Percentiles rank a stretch among this genome's conserved stretches.
Conservation (phyloP, 257 asterid species). For the Petunia secreta region DNA sequence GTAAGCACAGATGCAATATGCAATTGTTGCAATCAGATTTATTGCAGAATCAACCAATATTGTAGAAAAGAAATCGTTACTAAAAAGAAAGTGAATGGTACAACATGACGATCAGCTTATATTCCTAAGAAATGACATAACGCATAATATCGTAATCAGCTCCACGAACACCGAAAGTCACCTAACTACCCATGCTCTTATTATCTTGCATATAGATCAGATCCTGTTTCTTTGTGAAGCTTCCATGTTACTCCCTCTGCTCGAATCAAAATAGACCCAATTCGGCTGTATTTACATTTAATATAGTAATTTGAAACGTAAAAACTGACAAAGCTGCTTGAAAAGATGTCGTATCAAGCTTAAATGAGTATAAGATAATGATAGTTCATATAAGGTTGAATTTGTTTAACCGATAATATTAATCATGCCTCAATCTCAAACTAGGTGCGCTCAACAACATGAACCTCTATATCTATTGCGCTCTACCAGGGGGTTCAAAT, state of each 20-base stretch:
- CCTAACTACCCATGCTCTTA: not conserved
- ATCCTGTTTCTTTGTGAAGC: not conserved
- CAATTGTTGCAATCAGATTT: constrained; percentile 19
- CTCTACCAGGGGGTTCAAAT: constrained; percentile 10
- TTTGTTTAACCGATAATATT: not conserved
- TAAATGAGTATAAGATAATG: not conserved
- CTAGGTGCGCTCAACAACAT: constrained; percentile 16
- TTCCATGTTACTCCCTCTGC: not conserved
- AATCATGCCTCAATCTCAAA: not conserved
- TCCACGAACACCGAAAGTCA: not conserved
- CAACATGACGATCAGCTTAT: too few species aligned
- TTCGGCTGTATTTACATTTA: not conserved
- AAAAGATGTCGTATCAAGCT: constrained; percentile 17
- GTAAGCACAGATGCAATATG: constrained; percentile 35
- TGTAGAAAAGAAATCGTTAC: not conserved
- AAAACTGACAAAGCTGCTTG: not conserved
- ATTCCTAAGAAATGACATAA: too few species aligned
- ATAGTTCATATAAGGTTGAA: not conserved
- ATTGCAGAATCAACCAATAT: not conserved
- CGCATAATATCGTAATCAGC: too few species aligned
- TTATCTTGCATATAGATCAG: not conserved
- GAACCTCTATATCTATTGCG: not conserved
- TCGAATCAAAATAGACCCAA: not conserved
- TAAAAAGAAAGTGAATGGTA: not conserved
- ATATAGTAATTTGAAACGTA: not conserved